Evolutionary conservation across 2,329 filamentous ascomycete genomes (phyloP), one percentile per base, ranked within the genome.

Genomic region (Penicillium sp.): DNA sequence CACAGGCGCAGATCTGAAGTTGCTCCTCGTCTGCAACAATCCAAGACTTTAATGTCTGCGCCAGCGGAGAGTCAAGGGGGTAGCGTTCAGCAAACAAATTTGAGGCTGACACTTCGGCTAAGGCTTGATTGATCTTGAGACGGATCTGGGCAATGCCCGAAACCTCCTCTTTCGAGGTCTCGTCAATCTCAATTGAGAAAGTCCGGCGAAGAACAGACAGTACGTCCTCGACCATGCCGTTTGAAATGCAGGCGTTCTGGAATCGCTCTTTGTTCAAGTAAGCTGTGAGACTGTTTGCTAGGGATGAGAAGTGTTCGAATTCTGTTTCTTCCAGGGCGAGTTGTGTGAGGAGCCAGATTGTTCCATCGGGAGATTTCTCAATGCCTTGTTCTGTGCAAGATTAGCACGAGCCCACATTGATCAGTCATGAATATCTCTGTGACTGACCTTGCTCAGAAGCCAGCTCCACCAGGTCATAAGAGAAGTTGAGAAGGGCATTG

Each of bases 1-100:
- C 70, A 61, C 80, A 81, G 19, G 79, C 75, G 55, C 79, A 80
- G 51, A 80, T 75, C 43, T 80, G 75, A 30, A 82, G 72, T 51
- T 81, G 78, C n/a, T 78, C 75, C 51, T 81, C 73, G 2, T 66
- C 58, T 25, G 71, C 68, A 13, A 64, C 61, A 16, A 82, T 71
- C 79, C 80, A 82, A 7, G 72, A 69, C 49, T 75, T 72, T 33
- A 82, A 60, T 0, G 66, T 75, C 19, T 73, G 64, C 4, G 75
- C 68, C n/a, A 80, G 65, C 10, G 70, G 35, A 14, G 76, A 78
- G 6, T 70, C 70, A 43, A 80, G 70, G 3, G 79, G 76, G 40
- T 81, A 81, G 6, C 66, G 48, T 28, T 73, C 66, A 22, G 73
- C 64, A 51, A 81, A 81, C 11, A 72, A 58, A 4, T 73, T 63